A percentile compares a stretch with the other conserved stretches of the same genome.
These are phyloP conservation scores for Biancaea sappan DNA, from an alignment of 306 rosid genomes.

Conservation along the genomic window DNA sequence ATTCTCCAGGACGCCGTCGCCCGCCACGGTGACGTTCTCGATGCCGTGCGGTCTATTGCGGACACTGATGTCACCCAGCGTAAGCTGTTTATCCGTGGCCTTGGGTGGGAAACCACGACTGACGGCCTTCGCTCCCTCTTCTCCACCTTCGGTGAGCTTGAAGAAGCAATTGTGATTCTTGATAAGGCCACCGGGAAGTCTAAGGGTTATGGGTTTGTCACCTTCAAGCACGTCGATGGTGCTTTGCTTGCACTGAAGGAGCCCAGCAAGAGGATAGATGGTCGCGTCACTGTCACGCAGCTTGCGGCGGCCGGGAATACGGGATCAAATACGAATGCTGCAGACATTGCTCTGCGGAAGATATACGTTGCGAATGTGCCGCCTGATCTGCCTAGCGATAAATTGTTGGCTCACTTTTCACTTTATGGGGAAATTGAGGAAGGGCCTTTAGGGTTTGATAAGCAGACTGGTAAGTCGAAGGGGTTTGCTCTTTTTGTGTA, in stretches of 20 bases:
- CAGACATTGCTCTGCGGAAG: constrained; percentile 63
- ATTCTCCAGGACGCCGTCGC: constrained; percentile 71
- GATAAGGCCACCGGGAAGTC: constrained; percentile 86
- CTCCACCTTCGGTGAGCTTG: constrained; percentile 89
- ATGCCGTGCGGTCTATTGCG: constrained; percentile 67
- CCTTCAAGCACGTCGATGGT: constrained; percentile 83
- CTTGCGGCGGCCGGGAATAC: constrained; percentile 83
- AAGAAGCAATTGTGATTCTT: constrained; percentile 86
- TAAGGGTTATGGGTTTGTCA: constrained; percentile 91
- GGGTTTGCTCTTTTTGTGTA: constrained; percentile 91
- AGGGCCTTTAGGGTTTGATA: constrained; percentile 95
- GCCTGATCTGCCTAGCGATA: constrained; percentile 79
- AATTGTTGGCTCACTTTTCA: constrained; percentile 70
- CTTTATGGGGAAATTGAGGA: constrained; percentile 91
- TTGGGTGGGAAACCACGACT: constrained; percentile 94
- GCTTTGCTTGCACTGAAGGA: constrained; percentile 87
- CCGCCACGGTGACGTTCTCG: constrained; percentile 79
- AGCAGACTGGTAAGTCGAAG: constrained; percentile 85
- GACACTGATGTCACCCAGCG: constrained; percentile 84
- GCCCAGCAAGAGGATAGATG: constrained; percentile 95
- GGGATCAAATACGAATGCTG: constrained; percentile 33
- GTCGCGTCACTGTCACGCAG: constrained; percentile 97
- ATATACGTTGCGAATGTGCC: constrained; percentile 94
- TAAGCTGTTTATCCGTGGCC: constrained; percentile 92
- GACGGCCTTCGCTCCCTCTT: constrained; percentile 88